Evolutionary conservation across 2,329 filamentous ascomycete genomes (phyloP).

Genomic region (Colletotrichum sidae): DNA sequence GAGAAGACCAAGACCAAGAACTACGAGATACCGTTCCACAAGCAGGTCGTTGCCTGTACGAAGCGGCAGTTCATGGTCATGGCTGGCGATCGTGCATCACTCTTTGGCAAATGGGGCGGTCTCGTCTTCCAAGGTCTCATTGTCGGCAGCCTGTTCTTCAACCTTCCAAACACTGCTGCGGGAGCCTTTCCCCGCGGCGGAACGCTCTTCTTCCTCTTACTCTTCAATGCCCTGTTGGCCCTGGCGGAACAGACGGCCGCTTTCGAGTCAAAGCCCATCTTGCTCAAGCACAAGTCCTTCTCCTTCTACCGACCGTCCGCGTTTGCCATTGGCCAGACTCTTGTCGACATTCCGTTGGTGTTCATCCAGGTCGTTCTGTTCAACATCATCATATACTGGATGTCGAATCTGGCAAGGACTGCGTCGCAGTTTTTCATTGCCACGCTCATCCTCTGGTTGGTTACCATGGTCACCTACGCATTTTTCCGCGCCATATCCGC

Average conservation of each 20-base stretch:
- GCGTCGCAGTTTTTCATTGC: conserved; percentile 73
- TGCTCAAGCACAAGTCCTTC: conserved; percentile 78
- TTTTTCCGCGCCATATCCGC: conserved; percentile 64
- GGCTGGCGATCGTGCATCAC: conserved; percentile 47
- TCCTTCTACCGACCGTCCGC: conserved; percentile 75
- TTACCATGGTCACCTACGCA: conserved; percentile 66
- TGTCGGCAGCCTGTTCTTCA: conserved; percentile 47
- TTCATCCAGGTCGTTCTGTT: conserved; percentile 69
- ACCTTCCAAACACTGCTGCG: conserved; percentile 47
- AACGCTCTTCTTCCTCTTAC: conserved; percentile 70
- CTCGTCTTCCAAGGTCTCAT: conserved; percentile 50
- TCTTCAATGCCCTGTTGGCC: conserved; percentile 73
- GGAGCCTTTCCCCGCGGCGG: conserved; percentile 71
- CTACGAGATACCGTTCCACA: conserved; percentile 61
- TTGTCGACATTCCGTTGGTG: conserved; percentile 63
- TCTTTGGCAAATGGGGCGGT: conserved; percentile 48
- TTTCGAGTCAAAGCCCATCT: conserved; percentile 72
- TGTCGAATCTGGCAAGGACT: conserved; percentile 66
- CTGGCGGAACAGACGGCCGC: conserved; percentile 70
- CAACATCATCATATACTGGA: conserved; percentile 70
- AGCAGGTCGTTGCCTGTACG: conserved; percentile 61
- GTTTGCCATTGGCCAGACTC: conserved; percentile 56
- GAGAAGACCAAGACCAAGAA: conserved; percentile 59
- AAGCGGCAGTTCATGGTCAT: conserved; percentile 48
- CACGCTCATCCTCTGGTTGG: conserved; percentile 63